A percentile compares a stretch with the other conserved stretches of the same genome.
phyloP scores from a whole-genome alignment of 2,329 filamentous ascomycete genomes.

The Monosporascus sp. region DNA sequence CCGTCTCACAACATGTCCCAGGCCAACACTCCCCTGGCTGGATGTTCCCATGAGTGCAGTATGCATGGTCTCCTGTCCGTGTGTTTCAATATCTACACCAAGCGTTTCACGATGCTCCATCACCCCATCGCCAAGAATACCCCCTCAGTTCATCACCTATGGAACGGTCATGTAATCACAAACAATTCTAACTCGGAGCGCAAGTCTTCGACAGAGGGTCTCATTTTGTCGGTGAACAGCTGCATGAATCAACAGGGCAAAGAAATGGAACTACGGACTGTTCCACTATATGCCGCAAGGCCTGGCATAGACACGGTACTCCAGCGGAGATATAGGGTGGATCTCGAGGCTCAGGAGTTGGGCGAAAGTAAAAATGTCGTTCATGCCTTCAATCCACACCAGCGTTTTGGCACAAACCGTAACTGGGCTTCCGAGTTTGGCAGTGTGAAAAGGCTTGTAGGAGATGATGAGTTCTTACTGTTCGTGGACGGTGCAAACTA shows the following conservation, averaged over 20 bases:
- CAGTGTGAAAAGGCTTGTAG: background rate
- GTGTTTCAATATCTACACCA: constrained; percentile 28
- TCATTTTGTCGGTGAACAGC: background rate
- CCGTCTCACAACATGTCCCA: constrained; percentile 4
- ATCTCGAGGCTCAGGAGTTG: background rate
- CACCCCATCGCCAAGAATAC: constrained; percentile 9
- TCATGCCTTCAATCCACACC: background rate
- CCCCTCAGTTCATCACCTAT: background rate
- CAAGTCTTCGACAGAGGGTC: background rate
- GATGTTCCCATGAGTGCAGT: constrained; percentile 5
- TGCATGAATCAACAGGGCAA: background rate
- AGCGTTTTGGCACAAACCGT: background rate
- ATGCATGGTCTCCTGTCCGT: constrained; percentile 15
- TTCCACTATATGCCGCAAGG: background rate
- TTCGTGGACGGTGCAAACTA: background rate
- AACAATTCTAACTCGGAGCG: background rate
- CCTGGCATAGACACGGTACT: background rate
- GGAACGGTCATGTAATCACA: background rate
- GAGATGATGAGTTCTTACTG: background rate
- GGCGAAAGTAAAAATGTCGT: background rate
- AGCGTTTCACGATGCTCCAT: constrained; percentile 19
- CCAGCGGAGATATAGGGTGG: background rate
- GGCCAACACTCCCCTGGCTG: background rate
- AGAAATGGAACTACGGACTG: background rate
- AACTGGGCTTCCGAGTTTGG: background rate